Base-by-base conservation (phyloP, 441 rosid species). In the Aleurites moluccanus region DNA sequence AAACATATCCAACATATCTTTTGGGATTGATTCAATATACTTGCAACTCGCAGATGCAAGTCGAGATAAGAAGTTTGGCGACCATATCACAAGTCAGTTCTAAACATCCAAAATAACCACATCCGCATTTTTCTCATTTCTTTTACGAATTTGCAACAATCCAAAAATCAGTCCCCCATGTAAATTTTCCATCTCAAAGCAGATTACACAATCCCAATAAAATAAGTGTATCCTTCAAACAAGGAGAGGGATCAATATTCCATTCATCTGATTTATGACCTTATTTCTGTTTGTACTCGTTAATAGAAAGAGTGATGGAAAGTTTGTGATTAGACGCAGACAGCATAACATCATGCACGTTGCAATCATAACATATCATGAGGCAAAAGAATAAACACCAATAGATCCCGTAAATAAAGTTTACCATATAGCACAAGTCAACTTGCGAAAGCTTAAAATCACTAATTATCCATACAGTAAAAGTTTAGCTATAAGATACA, bases 401-500 rank as follows among this genome's bases (percentile, higher is more conserved):
- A 44, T 10, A 44, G n/a, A n/a, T n/a, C 6, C 40, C 40, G 6
- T 35, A 35, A 35, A 35, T 35, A 42, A 44, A 11, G 11, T 44
- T 44, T 44, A 44, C 47, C 47, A 50, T n/a, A 50, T 50, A 15
- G 55, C 55, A 45, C 0, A 15, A 45, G n/a, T 74, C 40, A 9
- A 38, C 10, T 53, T 56, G 18, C 47, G 18, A 62, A 67, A 71
- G 66, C 33, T 16, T 60, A 60, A 57, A 1, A 60, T 50, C 6
- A 44, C 28, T 60, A 25, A 47, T 72, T 23, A 62, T 23, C 6
- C 45, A 42, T 35, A 72, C 74, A 65, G 73, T 40, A 25, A 68
- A 73, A 62, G 44, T n/a, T n/a, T n/a, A 71, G 56, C 76, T 70
- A 42, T 57, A 77, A 76, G 77, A 60, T 67, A 42, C 69, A 72